Conservation (phyloP, 2,329 filamentous ascomycete species). For the Aspergillus sp. region DNA sequence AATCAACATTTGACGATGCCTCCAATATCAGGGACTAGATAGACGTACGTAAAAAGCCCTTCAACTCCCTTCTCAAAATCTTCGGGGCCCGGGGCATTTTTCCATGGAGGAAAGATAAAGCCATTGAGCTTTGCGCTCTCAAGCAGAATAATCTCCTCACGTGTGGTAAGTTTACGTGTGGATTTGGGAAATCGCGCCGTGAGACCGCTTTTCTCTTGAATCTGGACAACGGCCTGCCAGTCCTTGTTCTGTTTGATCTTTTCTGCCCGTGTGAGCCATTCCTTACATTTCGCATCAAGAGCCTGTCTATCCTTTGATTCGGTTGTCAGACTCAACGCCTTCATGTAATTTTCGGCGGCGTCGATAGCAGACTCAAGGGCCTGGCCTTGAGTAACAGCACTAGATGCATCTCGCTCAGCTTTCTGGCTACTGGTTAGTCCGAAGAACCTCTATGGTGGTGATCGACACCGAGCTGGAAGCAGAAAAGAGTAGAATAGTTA, state of each 20-base stretch:
- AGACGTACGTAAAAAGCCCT: conserved; percentile 63
- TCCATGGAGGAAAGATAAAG: conserved; percentile 83
- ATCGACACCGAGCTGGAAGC: not conserved
- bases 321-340: conserved; percentile 65
- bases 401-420: conserved; percentile 55
- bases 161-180: conserved; percentile 63
- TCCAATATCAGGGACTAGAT: conserved; percentile 4
- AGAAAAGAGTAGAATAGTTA: conserved; percentile 19
- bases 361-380: conserved; percentile 75
- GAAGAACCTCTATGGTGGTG: not conserved
- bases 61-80: conserved; percentile 63
- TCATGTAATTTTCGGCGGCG: conserved; percentile 80
- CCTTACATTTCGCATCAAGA: conserved; percentile 68
- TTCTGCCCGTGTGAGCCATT: conserved; percentile 72
- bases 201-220: conserved; percentile 28
- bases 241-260: conserved; percentile 62
- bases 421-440: conserved; percentile 46
- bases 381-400: conserved; percentile 57
- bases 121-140: conserved; percentile 79
- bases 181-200: conserved; percentile 52
- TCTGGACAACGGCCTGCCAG: conserved; percentile 31
- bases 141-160: conserved; percentile 74
- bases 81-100: conserved; percentile 57
- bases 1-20: conserved; percentile 11
- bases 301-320: conserved; percentile 63